Evolutionary conservation across 2,329 filamentous ascomycete genomes (phyloP).

Genomic region (Colletotrichum noveboracense): DNA sequence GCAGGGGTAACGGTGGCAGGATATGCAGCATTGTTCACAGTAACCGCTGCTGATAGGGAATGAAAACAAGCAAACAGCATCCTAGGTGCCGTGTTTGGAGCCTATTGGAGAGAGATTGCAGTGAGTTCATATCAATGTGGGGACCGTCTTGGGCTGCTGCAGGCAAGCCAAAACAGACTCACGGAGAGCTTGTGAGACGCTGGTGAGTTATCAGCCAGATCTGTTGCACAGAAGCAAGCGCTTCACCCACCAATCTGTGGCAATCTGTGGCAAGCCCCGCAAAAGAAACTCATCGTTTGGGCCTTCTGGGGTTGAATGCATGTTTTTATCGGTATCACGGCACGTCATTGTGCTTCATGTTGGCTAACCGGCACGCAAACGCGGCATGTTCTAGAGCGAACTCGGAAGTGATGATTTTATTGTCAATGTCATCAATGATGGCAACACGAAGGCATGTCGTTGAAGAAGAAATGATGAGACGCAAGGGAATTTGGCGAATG

Average conservation of each 20-base stretch:
- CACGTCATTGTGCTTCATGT: background rate
- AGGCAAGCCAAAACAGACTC: constrained; percentile 1
- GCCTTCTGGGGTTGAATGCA: background rate
- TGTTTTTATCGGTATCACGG: background rate
- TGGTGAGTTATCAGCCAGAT: background rate
- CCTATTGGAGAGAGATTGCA: constrained; percentile 6
- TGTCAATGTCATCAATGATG: background rate
- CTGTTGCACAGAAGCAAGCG: background rate
- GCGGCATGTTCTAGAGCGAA: background rate
- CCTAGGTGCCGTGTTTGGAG: background rate
- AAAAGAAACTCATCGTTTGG: background rate
- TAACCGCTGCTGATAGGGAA: background rate
- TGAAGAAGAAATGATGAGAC: background rate
- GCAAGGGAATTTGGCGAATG: background rate
- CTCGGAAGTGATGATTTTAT: background rate
- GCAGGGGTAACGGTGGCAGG: background rate
- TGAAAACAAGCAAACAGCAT: background rate
- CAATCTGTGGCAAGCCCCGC: background rate
- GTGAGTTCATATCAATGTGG: background rate
- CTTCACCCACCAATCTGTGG: background rate
- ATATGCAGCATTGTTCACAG: background rate
- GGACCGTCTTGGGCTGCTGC: background rate
- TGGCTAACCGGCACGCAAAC: background rate
- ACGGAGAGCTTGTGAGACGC: background rate
- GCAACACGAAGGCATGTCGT: background rate